phyloP scores from a whole-genome alignment of 495 filamentous ascomycete species.

The Sabuloglossum arenarium region DNA sequence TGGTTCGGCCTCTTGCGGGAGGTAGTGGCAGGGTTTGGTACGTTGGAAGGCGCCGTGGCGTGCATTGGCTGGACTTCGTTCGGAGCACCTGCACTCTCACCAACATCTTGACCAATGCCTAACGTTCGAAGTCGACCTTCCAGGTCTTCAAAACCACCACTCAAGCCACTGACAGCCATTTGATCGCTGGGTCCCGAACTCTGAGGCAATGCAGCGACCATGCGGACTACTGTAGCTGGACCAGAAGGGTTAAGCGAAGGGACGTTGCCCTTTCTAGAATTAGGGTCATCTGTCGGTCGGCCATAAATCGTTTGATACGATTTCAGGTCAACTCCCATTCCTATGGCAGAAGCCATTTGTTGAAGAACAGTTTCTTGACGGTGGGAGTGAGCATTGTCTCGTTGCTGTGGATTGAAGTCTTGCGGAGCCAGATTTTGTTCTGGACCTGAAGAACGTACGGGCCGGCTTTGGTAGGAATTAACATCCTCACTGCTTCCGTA shows the following conservation, averaged over 20 bases:
- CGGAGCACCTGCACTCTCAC: not conserved
- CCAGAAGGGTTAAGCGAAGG: not conserved
- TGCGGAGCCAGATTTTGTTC: not conserved
- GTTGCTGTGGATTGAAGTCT: not conserved
- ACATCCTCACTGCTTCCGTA: not conserved
- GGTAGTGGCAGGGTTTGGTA: not conserved
- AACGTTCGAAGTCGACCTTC: not conserved
- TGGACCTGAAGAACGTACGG: not conserved
- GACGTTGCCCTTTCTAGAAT: not conserved
- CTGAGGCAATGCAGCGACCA: not conserved
- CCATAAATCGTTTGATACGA: not conserved
- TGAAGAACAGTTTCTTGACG: not conserved
- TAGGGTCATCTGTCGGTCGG: not conserved
- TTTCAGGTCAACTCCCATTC: not conserved
- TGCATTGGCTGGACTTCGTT: not conserved
- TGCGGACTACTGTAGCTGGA: not conserved
- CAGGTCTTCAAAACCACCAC: not conserved
- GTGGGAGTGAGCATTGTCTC: not conserved
- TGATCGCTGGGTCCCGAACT: not conserved
- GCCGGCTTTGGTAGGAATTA: not conserved
- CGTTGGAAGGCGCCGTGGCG: no score
- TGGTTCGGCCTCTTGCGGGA: slow-evolving; percentile 21
- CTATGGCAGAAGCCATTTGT: not conserved
- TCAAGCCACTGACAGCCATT: not conserved
- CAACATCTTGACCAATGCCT: not conserved